phyloP scores from a whole-genome alignment of 1,139 yeast genomes.

The Eremothecium cymbalariae region DNA sequence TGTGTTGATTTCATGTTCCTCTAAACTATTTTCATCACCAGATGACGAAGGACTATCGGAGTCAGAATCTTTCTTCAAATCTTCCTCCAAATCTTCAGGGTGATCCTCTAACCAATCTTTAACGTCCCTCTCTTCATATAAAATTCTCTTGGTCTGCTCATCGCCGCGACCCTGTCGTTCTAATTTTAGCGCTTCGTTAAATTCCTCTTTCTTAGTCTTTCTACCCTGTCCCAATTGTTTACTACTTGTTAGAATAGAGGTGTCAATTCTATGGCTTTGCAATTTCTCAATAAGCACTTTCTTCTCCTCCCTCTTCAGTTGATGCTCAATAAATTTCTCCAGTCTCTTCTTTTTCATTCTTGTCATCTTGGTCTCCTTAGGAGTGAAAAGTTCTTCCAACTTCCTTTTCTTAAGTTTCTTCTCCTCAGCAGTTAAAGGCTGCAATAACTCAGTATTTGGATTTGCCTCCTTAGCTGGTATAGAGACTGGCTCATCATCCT shows the following conservation, averaged over 20 bases:
- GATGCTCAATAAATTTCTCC: slow-evolving; percentile 78
- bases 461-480: slow-evolving; percentile 29
- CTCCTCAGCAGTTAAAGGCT: slow-evolving; percentile 41
- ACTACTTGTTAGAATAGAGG: slow-evolving; percentile 58
- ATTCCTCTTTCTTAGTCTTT: slow-evolving; percentile 61
- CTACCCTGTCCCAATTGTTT: slow-evolving; percentile 72
- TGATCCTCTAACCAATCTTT: slow-evolving; percentile 53
- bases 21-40: slow-evolving; percentile 28
- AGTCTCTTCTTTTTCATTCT: slow-evolving; percentile 67
- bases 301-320: slow-evolving; percentile 82
- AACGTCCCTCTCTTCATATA: slow-evolving; percentile 63
- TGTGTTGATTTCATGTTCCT: slow-evolving; percentile 24
- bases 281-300: slow-evolving; percentile 68
- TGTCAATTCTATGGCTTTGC: slow-evolving; percentile 63
- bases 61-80: too few relatives aligned
- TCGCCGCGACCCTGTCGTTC: slow-evolving; percentile 72
- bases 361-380: slow-evolving; percentile 57
- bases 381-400: slow-evolving; percentile 48
- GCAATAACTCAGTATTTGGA: slow-evolving; percentile 54
- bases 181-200: slow-evolving; percentile 64
- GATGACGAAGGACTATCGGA: slow-evolving; percentile 18
- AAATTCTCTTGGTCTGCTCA: slow-evolving; percentile 51
- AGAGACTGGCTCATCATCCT: slow-evolving; percentile 24
- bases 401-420: slow-evolving; percentile 63
- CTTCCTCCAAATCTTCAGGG: slow-evolving; percentile 20